A percentile compares a stretch with the other conserved stretches of the same genome.
phyloP scores from a whole-genome alignment of 169 alveolate species.

The Blepharisma undulans region DNA sequence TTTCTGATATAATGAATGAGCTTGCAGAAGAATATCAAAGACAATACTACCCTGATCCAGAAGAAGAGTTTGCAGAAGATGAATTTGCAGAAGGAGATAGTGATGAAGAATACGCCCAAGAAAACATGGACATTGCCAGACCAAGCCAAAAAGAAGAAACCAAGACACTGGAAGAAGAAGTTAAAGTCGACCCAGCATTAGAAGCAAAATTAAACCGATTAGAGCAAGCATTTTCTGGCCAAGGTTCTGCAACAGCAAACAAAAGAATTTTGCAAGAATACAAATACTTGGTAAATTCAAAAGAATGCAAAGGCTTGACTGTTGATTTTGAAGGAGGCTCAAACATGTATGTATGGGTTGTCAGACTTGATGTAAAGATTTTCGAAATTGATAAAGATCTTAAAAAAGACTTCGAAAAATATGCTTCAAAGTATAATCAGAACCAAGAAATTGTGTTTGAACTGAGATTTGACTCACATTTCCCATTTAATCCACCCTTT shows the following conservation, averaged over 20 bases:
- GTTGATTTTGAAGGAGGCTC: slow-evolving; percentile 38
- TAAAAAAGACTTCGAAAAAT: slow-evolving; percentile 51
- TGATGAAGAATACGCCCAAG: background rate
- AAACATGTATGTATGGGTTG: slow-evolving; percentile 59
- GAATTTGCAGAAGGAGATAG: background rate
- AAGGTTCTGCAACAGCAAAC: slow-evolving; percentile 52
- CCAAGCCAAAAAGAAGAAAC: background rate
- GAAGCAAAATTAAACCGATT: slow-evolving; percentile 28
- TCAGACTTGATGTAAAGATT: slow-evolving; percentile 44
- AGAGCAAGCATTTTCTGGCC: slow-evolving; percentile 47
- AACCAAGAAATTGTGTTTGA: slow-evolving; percentile 48
- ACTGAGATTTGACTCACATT: slow-evolving; percentile 46
- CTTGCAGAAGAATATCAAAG: background rate
- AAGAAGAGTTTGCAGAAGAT: background rate
- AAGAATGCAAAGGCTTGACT: slow-evolving; percentile 46
- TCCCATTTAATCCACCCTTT: slow-evolving; percentile 69
- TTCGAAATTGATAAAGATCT: slow-evolving; percentile 56
- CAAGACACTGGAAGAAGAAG: slow-evolving; percentile 23
- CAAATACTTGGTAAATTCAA: slow-evolving; percentile 42
- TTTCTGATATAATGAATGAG: background rate
- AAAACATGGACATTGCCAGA: background rate
- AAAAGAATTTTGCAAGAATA: slow-evolving; percentile 60
- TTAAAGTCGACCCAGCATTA: slow-evolving; percentile 34
- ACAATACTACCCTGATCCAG: background rate
- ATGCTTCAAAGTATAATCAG: background rate